A percentile compares a stretch with the other conserved stretches of the same genome.
These are phyloP conservation scores for Mycena venus DNA, from an alignment of 768 basidiomycete species.

Conservation along the genomic window DNA sequence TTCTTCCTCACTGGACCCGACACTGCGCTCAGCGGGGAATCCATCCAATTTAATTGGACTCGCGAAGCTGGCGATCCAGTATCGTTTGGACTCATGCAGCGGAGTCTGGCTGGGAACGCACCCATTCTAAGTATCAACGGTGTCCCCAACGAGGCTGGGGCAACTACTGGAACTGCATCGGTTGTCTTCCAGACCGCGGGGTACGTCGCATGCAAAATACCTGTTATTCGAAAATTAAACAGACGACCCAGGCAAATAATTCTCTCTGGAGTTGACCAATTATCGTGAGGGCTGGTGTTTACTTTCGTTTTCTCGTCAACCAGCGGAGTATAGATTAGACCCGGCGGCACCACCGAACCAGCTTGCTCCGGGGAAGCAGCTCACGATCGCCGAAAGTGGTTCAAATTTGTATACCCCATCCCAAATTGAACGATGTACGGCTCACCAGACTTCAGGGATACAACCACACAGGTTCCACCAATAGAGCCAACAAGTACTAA, in stretches of 20 bases:
- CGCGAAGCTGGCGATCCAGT: background rate
- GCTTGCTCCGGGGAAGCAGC: background rate
- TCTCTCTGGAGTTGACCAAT: background rate
- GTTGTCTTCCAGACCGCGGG: background rate
- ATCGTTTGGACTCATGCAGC: slow-evolving; percentile 9
- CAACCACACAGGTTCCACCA: no score
- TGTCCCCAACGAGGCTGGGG: background rate
- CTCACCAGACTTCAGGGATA: no score
- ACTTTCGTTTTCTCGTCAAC: no score
- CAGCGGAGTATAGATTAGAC: background rate
- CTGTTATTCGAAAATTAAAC: background rate
- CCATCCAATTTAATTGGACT: background rate
- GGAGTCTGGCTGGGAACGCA: background rate
- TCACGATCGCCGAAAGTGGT: background rate
- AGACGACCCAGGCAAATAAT: background rate
- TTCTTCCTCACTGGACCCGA: background rate
- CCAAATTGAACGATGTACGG: background rate
- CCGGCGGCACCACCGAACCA: background rate
- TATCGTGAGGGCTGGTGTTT: background rate
- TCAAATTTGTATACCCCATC: background rate
- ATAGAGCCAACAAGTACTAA: no score
- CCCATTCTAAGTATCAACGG: background rate
- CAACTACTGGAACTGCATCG: background rate
- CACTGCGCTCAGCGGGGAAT: background rate
- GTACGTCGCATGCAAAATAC: background rate